Base-by-base conservation (phyloP, 2,329 filamentous ascomycete species). In the Metarhizium album region DNA sequence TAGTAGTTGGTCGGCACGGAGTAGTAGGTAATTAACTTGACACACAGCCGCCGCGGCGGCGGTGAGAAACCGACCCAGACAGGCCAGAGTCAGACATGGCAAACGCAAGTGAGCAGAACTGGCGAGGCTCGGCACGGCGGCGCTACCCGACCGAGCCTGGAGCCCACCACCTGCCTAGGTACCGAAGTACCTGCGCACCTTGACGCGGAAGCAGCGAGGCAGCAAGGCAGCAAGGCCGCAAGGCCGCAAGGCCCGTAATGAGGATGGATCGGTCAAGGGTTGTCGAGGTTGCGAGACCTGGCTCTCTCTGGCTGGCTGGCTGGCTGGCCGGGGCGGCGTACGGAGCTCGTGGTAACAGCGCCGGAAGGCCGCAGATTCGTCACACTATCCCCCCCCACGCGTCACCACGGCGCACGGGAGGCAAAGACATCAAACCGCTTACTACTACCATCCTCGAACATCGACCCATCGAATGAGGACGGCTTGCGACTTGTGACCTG, bases 361-460 rank as follows among this genome's bases (percentile, higher is more conserved):
- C 46, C 52, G 51, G 51, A 46, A 50, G 52, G 46, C 46, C 48
- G 52, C 52, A 53, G 51, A 27, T 35, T 38, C 24, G 52, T 51
- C 45, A 42, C 35, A 51, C 45, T n/a, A 4, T 16, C 3, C 9
- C n/a, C 16, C 18, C 5, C 16, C 7, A 35, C 16, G 33, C 33
- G 14, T 35, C 33, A 13, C 33, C 16, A 35, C 33, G 33, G 33
- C 13, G 33, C 14, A 35, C 33, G 33, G 7, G 33, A 35, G 11
- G 33, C 33, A 6, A 35, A 35, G 11, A n/a, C 16, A 35, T 35
- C 33, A 35, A 35, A 35, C 33, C 33, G 16, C 33, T 4, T n/a
- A n/a, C n/a, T n/a, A n/a, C n/a, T n/a, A n/a, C n/a, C n/a, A n/a
- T n/a, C n/a, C n/a, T n/a, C n/a, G n/a, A n/a, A 16, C 33, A 2